Conservation (phyloP, 2,329 filamentous ascomycete genomes). For the Xylariaceae sp. region DNA sequence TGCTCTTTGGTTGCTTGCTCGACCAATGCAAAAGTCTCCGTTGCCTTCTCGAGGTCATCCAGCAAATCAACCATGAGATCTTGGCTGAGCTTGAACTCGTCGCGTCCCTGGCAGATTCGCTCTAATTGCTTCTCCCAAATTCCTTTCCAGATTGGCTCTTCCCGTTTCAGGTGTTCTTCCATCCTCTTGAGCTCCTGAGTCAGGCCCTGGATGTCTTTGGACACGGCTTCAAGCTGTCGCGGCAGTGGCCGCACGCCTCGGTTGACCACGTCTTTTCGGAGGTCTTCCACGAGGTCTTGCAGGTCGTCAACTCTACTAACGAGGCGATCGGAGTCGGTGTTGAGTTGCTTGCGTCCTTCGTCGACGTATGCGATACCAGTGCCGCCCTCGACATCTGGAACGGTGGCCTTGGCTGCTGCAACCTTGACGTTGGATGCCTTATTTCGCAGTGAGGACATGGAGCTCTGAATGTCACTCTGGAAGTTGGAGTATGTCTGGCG, state of each 20-base stretch:
- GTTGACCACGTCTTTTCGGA: conserved; percentile 92
- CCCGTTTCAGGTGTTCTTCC: conserved; percentile 81
- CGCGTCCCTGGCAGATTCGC: conserved; percentile 89
- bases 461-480: conserved; percentile 77
- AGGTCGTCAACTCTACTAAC: conserved; percentile 91
- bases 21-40: conserved; percentile 86
- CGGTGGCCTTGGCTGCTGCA: conserved; percentile 59
- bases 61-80: conserved; percentile 87
- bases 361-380: conserved; percentile 82
- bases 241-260: conserved; percentile 88
- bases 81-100: conserved; percentile 92
- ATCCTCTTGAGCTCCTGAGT: conserved; percentile 87
- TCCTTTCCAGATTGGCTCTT: conserved; percentile 97
- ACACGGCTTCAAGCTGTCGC: conserved; percentile 79
- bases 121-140: conserved; percentile 98
- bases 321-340: conserved; percentile 79
- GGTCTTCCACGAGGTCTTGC: conserved; percentile 93
- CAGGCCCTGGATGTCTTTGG: conserved; percentile 76
- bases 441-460: conserved; percentile 73
- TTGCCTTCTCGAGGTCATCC: conserved; percentile 91
- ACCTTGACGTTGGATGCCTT: conserved; percentile 79
- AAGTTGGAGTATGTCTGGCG: conserved; percentile 92
- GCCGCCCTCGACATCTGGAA: conserved; percentile 67
- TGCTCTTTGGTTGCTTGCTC: conserved; percentile 99
- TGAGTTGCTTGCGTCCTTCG: conserved; percentile 77